Evolutionary conservation across 176 grass and related monocot genomes (phyloP), one percentile per base, ranked within the genome.

Genomic region (Triticum timopheevii): DNA sequence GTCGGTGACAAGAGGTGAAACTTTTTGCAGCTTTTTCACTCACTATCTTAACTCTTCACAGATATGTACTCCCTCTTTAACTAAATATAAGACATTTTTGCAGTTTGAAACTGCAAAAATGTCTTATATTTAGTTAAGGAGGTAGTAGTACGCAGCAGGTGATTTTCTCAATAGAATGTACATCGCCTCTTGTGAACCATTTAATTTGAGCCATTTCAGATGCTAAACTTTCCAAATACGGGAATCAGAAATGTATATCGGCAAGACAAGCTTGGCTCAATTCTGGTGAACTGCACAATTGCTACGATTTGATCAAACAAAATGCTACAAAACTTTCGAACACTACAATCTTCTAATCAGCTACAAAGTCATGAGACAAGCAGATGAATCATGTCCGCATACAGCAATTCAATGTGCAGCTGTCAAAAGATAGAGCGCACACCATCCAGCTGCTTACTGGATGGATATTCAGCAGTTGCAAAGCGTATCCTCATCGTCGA

Each of bases 401-500:
- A 38, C 50, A 73, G 4, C 66, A 71, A 83, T 56, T 59, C 12
- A 3, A 12, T 27, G 58, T 63, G 19, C 20, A 58, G 6, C 61
- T 36, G n/a, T 20, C 22, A 69, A 33, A 73, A 31, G 3, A 63
- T 4, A 20, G 15, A 56, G 9, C 2, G 44, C 38, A 39, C 77
- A 62, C 34, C 22, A 24, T 3, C 6, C 10, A 79, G 33, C 10
- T 64, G 4, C 9, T 12, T 39, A 13, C 77, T 40, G 34, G 24
- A 72, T 50, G 56, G 24, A 72, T 50, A 50, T 69, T 54, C 17
- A 64, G 7, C 66, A 7, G 67, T 65, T 40, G 19, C 59, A 58
- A 69, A 38, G 8, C 3, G n/a, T 36, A 39, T 40, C 61, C 67
- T 93, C 70, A 25, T 50, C 23, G 68, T 10, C 19, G 83, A 80